Percentiles rank a stretch among this genome's conserved stretches.
These are phyloP conservation scores for Monosporascus sp. DNA, from an alignment of 2,329 filamentous ascomycete species.

Conservation along the genomic window DNA sequence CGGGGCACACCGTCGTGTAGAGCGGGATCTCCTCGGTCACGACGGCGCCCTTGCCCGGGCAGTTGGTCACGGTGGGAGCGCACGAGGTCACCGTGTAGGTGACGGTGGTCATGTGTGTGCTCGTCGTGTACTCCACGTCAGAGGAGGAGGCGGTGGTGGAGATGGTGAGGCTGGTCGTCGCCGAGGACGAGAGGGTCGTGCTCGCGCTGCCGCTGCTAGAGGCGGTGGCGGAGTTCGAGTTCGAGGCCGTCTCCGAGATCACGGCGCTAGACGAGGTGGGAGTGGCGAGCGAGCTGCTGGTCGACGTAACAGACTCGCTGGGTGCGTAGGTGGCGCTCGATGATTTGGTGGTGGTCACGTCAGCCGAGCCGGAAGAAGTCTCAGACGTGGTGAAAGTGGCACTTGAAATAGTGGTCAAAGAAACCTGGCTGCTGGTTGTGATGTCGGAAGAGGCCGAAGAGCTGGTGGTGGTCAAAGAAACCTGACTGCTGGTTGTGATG, in stretches of 20 bases:
- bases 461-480: background rate
- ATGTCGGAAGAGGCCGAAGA: background rate
- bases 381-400: constrained; percentile 3
- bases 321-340: constrained; percentile 2
- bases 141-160: constrained; percentile 2
- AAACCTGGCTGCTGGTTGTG: background rate
- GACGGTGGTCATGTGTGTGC: constrained; percentile 22
- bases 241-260: too few species aligned
- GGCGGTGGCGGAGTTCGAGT: background rate
- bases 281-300: background rate
- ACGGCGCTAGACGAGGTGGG: background rate
- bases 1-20: constrained; percentile 40
- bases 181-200: background rate
- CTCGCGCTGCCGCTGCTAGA: background rate
- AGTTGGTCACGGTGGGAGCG: constrained; percentile 27
- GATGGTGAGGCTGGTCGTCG: background rate
- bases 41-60: constrained; percentile 30
- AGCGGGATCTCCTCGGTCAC: constrained; percentile 35
- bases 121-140: constrained; percentile 15
- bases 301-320: background rate
- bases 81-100: constrained; percentile 24
- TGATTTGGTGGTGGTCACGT: constrained; percentile 2
- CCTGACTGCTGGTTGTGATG: background rate
- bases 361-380: constrained; percentile 3
- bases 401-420: background rate